Base-by-base conservation (phyloP, 2,329 filamentous ascomycete species). In the Plenodomus biglobosus region DNA sequence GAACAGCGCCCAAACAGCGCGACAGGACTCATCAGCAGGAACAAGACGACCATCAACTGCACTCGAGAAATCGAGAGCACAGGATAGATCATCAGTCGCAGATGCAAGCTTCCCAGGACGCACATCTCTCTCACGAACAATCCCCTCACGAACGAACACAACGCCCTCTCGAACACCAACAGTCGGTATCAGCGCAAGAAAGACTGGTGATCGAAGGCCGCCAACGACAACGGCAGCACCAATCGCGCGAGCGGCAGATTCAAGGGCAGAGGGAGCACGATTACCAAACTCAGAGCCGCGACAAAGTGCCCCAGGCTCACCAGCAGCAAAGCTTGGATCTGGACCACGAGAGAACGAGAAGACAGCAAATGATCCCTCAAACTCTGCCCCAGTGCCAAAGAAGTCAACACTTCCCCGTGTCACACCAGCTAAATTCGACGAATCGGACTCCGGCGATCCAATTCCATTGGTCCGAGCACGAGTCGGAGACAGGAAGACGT, bases 11-110 rank as follows among this genome's bases (percentile, higher is more conserved):
- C 30, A 17, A 20, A 21, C 38, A 40, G 19, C 37, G 32, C 38
- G 11, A 42, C 21, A 39, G n/a, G 21, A n/a, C 8, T 34, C 41
- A 34, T 35, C 44, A 24, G 16, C 42, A 18, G 17, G 20, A 16
- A 38, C 39, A 18, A 20, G 42, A 43, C 46, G 50, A 22, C 46
- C 40, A 18, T 52, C 52, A 40, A 48, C 37, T 30, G 45, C 52
- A 19, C 40, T 44, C 24, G 44, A 43, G 17, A 41, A 22, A 49
- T 27, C 27, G 40, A 45, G 38, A 22, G 19, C 50, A 44, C 44
- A 42, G 27, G 32, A 38, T 15, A 43, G 48, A 45, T 46, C 47
- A 13, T 44, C 42, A 44, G 30, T 37, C 6, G n/a, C 22, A 10
- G 5, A 24, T 24, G 22, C 22, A 10, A 24, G 10, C 22, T 5